Base-by-base conservation (phyloP, 305 asterid genomes). In the Petunia hybrid region DNA sequence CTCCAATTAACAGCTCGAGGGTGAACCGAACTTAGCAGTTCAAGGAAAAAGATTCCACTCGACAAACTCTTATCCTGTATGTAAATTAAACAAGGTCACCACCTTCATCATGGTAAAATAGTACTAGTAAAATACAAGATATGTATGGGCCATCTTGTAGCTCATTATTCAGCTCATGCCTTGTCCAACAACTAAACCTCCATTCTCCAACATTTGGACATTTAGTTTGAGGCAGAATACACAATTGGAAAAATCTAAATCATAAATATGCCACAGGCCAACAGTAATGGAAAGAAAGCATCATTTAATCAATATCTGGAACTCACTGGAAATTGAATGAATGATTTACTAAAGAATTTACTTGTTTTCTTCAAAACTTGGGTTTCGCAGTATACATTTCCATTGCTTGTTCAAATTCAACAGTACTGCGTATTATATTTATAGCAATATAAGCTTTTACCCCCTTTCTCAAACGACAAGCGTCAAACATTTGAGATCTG, bases 1-100 rank as follows among this genome's bases (percentile, higher is more conserved):
- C 95, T 92, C 98, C 99, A 95, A 86, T 92, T 91, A 86, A 95
- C 98, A 75, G 97, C 92, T 88, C 97, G 95, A 71, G 98, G 98
- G n/a, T 89, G 95, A 85, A 95, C 97, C 3, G 93, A 97, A 79
- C 98, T 94, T 38, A 95, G 97, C 80, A 95, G 91, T 91, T 94
- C 98, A 2, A 95, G 92, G 92, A 94, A 92, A 88, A 94, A 94
- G 80, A 86, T 85, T 39, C 99, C 97, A 79, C 86, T 85, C 5
- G 98, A 92, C 89, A 95, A 89, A 84, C 91, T 89, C 89, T 87
- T 94, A 82, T 94, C 99, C 99, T 93, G 95, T 84, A 82, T 93
- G 95, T 84, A 82, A 84, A 65, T 70, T 9, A 71, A 71, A 71
- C 41, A 31, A 35, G 48, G 77, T 71, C 77, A 16, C 5, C 77